Evolutionary conservation across 2,329 filamentous ascomycete genomes (phyloP).

Genomic region (Tympanopsis confertula): DNA sequence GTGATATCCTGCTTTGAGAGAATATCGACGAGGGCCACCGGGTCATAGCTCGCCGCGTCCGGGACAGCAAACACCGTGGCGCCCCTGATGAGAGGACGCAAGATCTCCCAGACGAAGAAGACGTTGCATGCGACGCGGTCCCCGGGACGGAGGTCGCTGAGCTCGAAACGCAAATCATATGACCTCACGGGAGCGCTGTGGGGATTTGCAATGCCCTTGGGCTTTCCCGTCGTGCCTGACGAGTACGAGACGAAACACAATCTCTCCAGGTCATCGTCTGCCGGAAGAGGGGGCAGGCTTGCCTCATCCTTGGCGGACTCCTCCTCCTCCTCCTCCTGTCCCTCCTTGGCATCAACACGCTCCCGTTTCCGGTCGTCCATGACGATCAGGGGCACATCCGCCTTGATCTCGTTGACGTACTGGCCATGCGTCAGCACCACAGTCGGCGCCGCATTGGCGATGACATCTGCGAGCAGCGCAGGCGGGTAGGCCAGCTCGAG

Average conservation of each 20-base stretch:
- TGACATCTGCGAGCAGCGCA: constrained; percentile 61
- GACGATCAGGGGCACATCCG: constrained; percentile 54
- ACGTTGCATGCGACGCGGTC: constrained; percentile 80
- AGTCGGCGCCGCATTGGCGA: constrained; percentile 61
- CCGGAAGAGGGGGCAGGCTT: constrained; percentile 21
- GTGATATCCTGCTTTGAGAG: constrained; percentile 56
- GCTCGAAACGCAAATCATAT: constrained; percentile 12
- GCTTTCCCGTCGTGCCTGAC: not conserved
- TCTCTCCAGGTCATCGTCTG: not conserved
- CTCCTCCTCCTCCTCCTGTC: constrained; percentile 4
- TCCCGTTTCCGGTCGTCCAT: constrained; percentile 37
- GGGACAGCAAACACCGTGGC: constrained; percentile 67
- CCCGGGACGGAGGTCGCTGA: constrained; percentile 40
- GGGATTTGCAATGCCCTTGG: not conserved
- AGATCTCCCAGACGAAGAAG: constrained; percentile 77
- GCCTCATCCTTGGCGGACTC: constrained; percentile 35
- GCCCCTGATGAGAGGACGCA: constrained; percentile 64
- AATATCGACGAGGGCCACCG: constrained; percentile 60
- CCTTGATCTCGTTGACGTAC: constrained; percentile 55
- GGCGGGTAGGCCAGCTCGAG: constrained; percentile 71
- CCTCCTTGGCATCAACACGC: not conserved
- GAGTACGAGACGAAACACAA: not conserved
- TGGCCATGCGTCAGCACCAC: constrained; percentile 59
- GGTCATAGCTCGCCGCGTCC: constrained; percentile 69
- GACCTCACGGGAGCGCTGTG: not conserved